Conservation (phyloP, 305 asterid species). For the Plantago lanceolata region DNA sequence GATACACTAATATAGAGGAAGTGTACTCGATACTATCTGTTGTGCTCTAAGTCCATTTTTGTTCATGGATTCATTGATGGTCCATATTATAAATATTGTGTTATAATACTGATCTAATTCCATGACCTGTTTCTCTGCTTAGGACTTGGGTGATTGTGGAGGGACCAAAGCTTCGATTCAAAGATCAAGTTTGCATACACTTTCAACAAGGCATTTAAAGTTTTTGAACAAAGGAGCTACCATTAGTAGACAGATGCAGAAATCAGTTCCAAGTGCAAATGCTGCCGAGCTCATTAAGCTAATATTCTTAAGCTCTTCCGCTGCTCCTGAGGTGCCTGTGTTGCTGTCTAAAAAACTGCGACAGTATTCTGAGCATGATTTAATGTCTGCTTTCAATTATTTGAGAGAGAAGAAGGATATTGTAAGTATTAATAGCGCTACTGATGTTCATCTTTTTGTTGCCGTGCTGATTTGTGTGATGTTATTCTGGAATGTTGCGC, state of each 20-base stretch:
- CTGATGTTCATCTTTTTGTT: slow-evolving; percentile 14
- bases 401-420: slow-evolving; percentile 79
- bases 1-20: no score
- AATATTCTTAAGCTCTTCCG: slow-evolving; percentile 72
- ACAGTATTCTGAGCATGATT: slow-evolving; percentile 94
- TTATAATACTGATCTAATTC: slow-evolving; percentile 21
- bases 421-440: slow-evolving; percentile 43
- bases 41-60: no score
- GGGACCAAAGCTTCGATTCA: slow-evolving; percentile 37
- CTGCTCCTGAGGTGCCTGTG: slow-evolving; percentile 61
- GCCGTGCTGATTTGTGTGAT: background rate
- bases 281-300: slow-evolving; percentile 92
- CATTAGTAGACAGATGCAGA: slow-evolving; percentile 46
- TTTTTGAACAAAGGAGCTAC: slow-evolving; percentile 40
- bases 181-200: slow-evolving; percentile 46
- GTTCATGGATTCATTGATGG: no score
- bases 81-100: background rate
- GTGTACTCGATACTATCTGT: no score
- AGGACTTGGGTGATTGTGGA: no score
- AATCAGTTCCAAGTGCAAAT: slow-evolving; percentile 89
- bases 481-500: background rate
- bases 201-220: slow-evolving; percentile 48
- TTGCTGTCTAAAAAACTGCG: slow-evolving; percentile 84
- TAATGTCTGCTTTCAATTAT: slow-evolving; percentile 86
- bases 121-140: slow-evolving; percentile 19